These are phyloP conservation scores for Nicotiana attenuata DNA, from an alignment of 257 asterid species.

Conservation along the genomic window DNA sequence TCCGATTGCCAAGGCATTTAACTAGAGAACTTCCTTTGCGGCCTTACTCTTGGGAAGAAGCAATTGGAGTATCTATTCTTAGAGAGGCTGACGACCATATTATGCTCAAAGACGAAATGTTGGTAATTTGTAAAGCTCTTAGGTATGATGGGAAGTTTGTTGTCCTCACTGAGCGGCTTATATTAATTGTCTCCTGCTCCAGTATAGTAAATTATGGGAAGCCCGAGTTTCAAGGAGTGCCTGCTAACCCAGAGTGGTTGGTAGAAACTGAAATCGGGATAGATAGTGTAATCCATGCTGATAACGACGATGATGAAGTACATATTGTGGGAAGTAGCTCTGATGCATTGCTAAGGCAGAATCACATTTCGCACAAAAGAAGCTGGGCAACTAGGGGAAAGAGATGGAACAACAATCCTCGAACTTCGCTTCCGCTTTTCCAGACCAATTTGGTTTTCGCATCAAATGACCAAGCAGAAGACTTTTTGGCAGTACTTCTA, in stretches of 20 bases:
- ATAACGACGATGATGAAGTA: constrained; percentile 51
- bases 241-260: constrained; percentile 68
- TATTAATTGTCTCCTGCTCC: constrained; percentile 69
- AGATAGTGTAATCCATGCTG: constrained; percentile 78
- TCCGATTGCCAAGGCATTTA: constrained; percentile 86
- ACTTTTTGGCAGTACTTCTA: constrained; percentile 49
- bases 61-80: constrained; percentile 71
- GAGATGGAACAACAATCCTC: constrained; percentile 36
- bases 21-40: constrained; percentile 55
- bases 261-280: constrained; percentile 53
- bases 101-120: constrained; percentile 47
- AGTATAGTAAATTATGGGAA: constrained; percentile 48
- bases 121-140: constrained; percentile 69
- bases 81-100: constrained; percentile 37
- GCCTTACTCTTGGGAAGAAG: constrained; percentile 96
- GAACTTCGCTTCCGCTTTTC: constrained; percentile 53
- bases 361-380: constrained; percentile 39
- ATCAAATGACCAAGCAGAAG: constrained; percentile 49
- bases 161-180: constrained; percentile 49
- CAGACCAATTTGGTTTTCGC: constrained; percentile 55
- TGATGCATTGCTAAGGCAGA: constrained; percentile 45
- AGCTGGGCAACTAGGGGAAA: constrained; percentile 35
- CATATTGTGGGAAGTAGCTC: constrained; percentile 82
- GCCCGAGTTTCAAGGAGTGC: constrained; percentile 70
- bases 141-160: constrained; percentile 54